A percentile compares a stretch with the other conserved stretches of the same genome.
phyloP scores from a whole-genome alignment of 2,329 filamentous ascomycete genomes.

The Alternaria ethzedia region DNA sequence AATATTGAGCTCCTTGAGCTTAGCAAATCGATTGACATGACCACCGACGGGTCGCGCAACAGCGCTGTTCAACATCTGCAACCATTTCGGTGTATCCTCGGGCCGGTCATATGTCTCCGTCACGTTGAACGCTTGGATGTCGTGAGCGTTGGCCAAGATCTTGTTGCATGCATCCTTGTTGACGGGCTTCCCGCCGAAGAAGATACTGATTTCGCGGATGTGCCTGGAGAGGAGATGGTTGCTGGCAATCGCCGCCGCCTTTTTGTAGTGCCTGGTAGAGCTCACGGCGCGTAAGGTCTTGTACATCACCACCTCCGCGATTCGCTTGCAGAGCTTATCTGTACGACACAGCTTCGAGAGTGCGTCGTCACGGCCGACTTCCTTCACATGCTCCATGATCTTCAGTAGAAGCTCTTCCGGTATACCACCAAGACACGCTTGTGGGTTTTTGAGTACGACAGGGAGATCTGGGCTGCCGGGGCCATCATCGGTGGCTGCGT shows the following conservation, averaged over 20 bases:
- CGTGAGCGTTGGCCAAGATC: not conserved
- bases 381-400: not conserved
- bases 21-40: not conserved
- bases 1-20: not conserved
- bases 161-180: not conserved
- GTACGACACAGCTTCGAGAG: constrained; percentile 5
- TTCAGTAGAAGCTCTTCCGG: constrained; percentile 13
- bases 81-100: not conserved
- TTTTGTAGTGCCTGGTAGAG: rapidly evolving
- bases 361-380: not conserved
- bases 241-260: not conserved
- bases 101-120: not conserved
- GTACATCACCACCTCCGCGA: constrained; percentile 6
- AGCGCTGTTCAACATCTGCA: not conserved
- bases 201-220: not conserved
- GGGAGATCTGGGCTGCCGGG: not conserved
- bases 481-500: not conserved
- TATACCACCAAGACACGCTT: constrained; percentile 5
- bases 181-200: not conserved
- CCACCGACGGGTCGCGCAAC: not conserved
- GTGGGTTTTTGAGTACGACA: not conserved
- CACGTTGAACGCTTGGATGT: not conserved
- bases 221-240: not conserved
- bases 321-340: constrained; percentile 5
- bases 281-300: not conserved